phyloP scores from a whole-genome alignment of 441 rosid genomes.

The Theobroma grandiflorum region DNA sequence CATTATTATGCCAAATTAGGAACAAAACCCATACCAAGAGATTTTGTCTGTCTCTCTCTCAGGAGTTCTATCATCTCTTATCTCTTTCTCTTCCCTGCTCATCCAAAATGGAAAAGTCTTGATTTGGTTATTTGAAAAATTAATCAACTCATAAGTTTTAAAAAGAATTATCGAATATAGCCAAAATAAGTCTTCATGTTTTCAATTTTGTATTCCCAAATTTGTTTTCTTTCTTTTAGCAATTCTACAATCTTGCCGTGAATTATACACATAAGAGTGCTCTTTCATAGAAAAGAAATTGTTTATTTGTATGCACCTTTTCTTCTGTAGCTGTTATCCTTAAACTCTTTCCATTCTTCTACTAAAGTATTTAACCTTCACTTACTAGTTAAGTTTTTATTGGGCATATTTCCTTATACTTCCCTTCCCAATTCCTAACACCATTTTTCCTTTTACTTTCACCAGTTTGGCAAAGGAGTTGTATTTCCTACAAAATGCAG shows the following conservation, averaged over 20 bases:
- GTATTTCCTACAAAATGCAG: constrained; percentile 94
- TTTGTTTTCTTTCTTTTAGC: background rate
- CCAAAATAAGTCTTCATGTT: background rate
- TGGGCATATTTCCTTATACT: background rate
- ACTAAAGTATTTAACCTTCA: background rate
- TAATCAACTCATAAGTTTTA: background rate
- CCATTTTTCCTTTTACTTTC: background rate
- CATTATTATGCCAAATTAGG: background rate
- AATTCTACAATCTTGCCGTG: background rate
- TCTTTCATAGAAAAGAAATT: background rate
- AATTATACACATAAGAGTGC: background rate
- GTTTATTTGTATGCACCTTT: background rate
- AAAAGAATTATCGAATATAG: background rate
- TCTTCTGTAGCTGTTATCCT: background rate
- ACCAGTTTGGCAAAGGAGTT: constrained; percentile 78
- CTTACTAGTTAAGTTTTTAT: background rate
- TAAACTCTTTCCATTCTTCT: background rate
- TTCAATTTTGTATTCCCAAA: background rate
- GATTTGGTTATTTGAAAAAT: background rate
- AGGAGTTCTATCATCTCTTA: background rate
- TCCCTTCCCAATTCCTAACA: background rate
- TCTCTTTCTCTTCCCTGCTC: background rate
- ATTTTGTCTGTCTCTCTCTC: background rate
- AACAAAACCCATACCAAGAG: background rate
- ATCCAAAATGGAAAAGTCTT: background rate